phyloP scores from a whole-genome alignment of 1,284 basidiomycete species.

The Boletus mariae region DNA sequence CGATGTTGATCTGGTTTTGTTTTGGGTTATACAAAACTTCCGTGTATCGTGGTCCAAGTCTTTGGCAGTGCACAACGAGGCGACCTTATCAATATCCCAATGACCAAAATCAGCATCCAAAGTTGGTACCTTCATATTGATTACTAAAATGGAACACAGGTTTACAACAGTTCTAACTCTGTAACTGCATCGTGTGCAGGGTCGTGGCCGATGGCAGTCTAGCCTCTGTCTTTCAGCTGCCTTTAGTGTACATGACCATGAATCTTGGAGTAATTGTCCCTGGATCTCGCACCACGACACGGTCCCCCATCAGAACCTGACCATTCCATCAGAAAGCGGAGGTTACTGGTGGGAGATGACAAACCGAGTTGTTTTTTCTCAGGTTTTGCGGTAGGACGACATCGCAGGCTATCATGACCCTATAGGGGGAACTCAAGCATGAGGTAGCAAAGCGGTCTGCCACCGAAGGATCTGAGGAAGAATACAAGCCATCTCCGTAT shows the following conservation, averaged over 20 bases:
- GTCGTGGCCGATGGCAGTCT: constrained; percentile 11
- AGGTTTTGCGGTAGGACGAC: constrained; percentile 39
- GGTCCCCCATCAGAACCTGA: constrained; percentile 32
- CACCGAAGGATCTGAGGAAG: constrained; percentile 50
- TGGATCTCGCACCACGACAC: constrained; percentile 32
- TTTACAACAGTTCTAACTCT: constrained; percentile 25
- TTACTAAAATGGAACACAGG: constrained; percentile 17
- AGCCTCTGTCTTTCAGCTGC: constrained; percentile 23
- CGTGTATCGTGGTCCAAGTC: constrained; percentile 19
- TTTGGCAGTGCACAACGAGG: constrained; percentile 30
- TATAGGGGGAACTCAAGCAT: constrained; percentile 58
- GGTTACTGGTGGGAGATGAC: constrained; percentile 23
- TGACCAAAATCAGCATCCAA: constrained; percentile 6
- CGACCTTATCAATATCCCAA: constrained; percentile 19
- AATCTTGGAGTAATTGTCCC: constrained; percentile 35
- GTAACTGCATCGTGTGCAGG: constrained; percentile 18
- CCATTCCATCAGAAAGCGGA: constrained; percentile 29
- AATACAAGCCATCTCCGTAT: constrained; percentile 58
- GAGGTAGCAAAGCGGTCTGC: constrained; percentile 58
- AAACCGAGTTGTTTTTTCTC: constrained; percentile 27
- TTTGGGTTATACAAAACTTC: constrained; percentile 4
- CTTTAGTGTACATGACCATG: constrained; percentile 34
- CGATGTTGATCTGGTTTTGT: constrained; percentile 21
- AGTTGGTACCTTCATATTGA: constrained; percentile 23
- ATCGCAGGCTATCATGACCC: constrained; percentile 58